Percentiles rank a stretch among this genome's conserved stretches.
Evolutionary conservation across 2,329 filamentous ascomycete species (phyloP).

Genomic region (Cercospora berteroae): DNA sequence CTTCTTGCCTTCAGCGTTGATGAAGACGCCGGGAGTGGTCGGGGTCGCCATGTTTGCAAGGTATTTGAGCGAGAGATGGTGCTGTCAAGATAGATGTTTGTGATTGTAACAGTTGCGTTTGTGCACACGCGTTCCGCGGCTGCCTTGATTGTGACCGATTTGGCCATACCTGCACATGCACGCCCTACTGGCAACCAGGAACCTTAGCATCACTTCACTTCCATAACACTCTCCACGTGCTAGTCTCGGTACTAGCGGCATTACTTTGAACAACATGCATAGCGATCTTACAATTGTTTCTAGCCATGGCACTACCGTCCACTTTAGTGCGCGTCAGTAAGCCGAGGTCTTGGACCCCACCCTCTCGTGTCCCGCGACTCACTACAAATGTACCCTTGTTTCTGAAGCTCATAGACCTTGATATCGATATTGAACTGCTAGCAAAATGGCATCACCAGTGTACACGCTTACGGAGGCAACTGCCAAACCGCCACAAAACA

Average conservation of each 20-base stretch:
- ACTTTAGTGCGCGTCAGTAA: not conserved
- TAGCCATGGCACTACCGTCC: not conserved
- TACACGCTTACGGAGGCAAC: constrained; percentile 30
- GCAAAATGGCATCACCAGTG: constrained; percentile 30
- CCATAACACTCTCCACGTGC: not conserved
- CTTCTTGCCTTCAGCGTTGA: constrained; percentile 32
- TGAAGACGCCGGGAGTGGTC: constrained; percentile 28
- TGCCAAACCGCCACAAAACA: constrained; percentile 29
- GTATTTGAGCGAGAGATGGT: not conserved
- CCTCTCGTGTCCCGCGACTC: not conserved
- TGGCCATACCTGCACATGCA: not conserved
- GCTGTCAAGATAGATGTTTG: not conserved
- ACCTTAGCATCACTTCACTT: not conserved
- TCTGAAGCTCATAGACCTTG: not conserved
- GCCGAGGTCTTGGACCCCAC: constrained; percentile 14
- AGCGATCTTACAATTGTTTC: not conserved
- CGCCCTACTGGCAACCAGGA: not conserved
- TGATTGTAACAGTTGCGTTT: not conserved
- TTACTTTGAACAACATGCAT: not conserved
- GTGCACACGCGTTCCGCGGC: not conserved
- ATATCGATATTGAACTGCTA: not conserved
- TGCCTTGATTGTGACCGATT: not conserved
- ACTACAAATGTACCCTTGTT: not conserved
- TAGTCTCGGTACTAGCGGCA: not conserved
- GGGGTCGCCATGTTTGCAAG: constrained; percentile 17